Evolutionary conservation across 805 yeast genomes (phyloP), one percentile per base, ranked within the genome.

Genomic region (Limtongozyma cylindracea): DNA sequence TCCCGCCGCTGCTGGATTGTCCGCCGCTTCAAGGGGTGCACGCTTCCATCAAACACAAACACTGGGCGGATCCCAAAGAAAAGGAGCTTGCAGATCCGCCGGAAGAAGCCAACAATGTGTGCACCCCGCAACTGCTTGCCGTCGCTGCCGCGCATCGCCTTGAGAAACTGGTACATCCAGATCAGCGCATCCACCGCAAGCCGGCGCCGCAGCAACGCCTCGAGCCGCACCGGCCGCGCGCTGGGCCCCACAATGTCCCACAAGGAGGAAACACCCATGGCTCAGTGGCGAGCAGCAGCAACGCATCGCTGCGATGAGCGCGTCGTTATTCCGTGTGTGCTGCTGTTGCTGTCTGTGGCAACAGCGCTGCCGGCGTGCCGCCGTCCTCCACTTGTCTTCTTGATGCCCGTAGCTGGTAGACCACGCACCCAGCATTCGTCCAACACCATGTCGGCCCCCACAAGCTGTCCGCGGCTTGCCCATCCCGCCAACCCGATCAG

Each of bases 111-210:
- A n/a, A 80, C 74, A 11, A 88, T 63, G 40, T 88, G 98, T 0
- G 94, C 70, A 28, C 67, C 73, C 15, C 59, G 55, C 27, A 82
- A 41, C 1, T 76, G 61, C 27, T 71, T 62, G 6, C 96, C 98
- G 15, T 72, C 71, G 18, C 61, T 47, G 39, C 80, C 92, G 31
- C 96, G 57, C 12, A 88, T 91, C 1, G 96, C 96, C 40, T 84
- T 88, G 30, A 88, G 50, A 37, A 88, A 88, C 41, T 88, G 99
- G 39, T 88, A 88, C 24, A 88, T 73, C 99, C 99, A 88, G 30
- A 88, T 88, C 3, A 96, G 84, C 1, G 98, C 99, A 52, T 88
- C 99, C 6, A 88, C 84, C 0, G 98, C 98, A 33, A 88, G 49
- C 23, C 59, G 53, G 38, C 70, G 72, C 26, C 80, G 66, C 12